Evolutionary conservation across 2,329 filamentous ascomycete genomes (phyloP).

Genomic region (Apiospora marii): DNA sequence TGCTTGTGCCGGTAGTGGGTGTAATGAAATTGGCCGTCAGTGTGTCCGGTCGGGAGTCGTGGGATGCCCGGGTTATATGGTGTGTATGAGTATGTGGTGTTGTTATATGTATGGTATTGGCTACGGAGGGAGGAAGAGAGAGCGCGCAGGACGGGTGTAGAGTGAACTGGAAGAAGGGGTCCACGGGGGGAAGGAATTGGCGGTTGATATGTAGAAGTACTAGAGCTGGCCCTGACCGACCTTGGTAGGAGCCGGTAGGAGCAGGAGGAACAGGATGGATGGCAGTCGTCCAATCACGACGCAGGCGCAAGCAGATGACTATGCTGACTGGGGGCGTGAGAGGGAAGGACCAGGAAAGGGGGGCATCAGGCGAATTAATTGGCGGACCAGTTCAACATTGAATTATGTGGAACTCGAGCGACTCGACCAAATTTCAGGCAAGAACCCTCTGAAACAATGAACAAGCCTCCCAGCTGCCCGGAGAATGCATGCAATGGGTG

Average conservation of each 20-base stretch:
- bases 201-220: slow-evolving; percentile 6
- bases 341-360: slow-evolving; percentile 9
- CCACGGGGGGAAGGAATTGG: slow-evolving; percentile 21
- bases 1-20: not conserved
- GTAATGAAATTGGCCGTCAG: not conserved
- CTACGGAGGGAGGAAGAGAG: not conserved
- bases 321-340: slow-evolving; percentile 13
- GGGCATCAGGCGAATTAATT: slow-evolving; percentile 19
- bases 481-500: not conserved
- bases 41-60: not conserved
- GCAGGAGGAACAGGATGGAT: slow-evolving; percentile 15
- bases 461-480: slow-evolving; percentile 7
- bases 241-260: not conserved
- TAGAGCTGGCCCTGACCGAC: slow-evolving; percentile 19
- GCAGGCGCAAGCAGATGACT: slow-evolving; percentile 15
- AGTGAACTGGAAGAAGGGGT: slow-evolving; percentile 20
- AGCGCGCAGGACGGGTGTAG: slow-evolving; percentile 12
- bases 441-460: slow-evolving; percentile 18
- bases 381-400: slow-evolving; percentile 20
- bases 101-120: slow-evolving; percentile 1
- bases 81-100: not conserved
- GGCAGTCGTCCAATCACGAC: not conserved
- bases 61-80: slow-evolving; percentile 3
- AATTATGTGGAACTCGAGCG: slow-evolving; percentile 21
- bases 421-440: slow-evolving; percentile 21